A percentile compares a stretch with the other conserved stretches of the same genome.
Evolutionary conservation across 1,284 basidiomycete genomes (phyloP).

Genomic region (Ustilago trichophora): DNA sequence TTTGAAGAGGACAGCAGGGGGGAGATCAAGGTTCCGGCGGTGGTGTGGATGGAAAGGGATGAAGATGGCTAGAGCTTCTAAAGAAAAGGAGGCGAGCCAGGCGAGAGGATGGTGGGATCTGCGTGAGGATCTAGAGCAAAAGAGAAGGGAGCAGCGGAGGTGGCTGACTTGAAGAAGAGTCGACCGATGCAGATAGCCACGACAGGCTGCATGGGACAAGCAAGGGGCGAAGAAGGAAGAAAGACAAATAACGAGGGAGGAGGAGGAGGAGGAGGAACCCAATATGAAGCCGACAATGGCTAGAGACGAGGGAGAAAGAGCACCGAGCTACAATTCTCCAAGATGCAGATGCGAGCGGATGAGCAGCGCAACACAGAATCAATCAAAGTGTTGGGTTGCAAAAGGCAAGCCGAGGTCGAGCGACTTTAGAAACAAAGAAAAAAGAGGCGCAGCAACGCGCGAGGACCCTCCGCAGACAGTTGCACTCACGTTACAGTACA

Average conservation of each 20-base stretch:
- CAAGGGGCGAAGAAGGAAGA: background rate
- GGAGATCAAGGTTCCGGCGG: slow-evolving; percentile 11
- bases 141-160: background rate
- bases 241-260: background rate
- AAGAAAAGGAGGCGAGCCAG: slow-evolving; percentile 5
- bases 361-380: too few species aligned
- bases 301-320: too few species aligned
- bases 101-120: background rate
- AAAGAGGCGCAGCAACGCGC: background rate
- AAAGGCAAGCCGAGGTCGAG: too few species aligned
- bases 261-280: background rate
- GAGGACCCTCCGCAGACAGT: slow-evolving; percentile 14
- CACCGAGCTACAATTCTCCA: too few species aligned
- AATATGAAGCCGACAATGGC: too few species aligned
- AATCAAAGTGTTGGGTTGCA: too few species aligned
- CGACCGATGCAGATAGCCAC: slow-evolving; percentile 18
- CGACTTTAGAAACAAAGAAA: too few species aligned
- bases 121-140: background rate
- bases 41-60: background rate
- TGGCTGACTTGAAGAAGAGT: slow-evolving; percentile 3
- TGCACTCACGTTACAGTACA: slow-evolving; percentile 26
- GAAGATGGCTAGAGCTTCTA: slow-evolving; percentile 6
- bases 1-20: too few species aligned
- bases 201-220: slow-evolving; percentile 7
- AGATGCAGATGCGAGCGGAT: background rate